Evolutionary conservation across 768 basidiomycete species (phyloP).

Genomic region (Trametes punicea): DNA sequence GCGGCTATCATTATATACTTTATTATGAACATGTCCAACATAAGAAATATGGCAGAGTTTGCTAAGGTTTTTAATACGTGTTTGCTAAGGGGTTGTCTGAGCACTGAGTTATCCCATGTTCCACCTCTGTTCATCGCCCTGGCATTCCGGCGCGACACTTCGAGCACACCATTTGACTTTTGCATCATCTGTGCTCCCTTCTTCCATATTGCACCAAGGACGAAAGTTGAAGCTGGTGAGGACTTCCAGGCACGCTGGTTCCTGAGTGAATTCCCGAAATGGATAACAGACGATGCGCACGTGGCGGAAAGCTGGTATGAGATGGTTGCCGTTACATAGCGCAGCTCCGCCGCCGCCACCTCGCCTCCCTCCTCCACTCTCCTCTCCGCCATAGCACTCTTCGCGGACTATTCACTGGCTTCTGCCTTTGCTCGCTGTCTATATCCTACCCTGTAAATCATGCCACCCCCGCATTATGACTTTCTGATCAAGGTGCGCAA

Average conservation of each 20-base stretch:
- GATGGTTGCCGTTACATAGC: slow-evolving; percentile 16
- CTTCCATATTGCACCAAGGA: too few relatives aligned
- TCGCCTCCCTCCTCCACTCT: neutral
- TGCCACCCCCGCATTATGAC: slow-evolving; percentile 96
- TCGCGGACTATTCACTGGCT: neutral
- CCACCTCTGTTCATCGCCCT: too few relatives aligned
- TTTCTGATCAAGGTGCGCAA: slow-evolving; percentile 83
- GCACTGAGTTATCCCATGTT: too few relatives aligned
- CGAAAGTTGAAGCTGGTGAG: too few relatives aligned
- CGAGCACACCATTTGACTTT: too few relatives aligned
- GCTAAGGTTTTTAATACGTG: too few relatives aligned
- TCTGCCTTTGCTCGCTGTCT: neutral
- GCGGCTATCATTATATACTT: neutral
- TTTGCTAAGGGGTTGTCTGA: neutral
- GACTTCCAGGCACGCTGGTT: too few relatives aligned
- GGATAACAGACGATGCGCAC: neutral
- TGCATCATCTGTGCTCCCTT: too few relatives aligned
- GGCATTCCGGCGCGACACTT: too few relatives aligned
- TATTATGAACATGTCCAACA: too few relatives aligned
- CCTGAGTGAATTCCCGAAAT: neutral
- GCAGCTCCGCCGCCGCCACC: slow-evolving; percentile 17
- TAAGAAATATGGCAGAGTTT: too few relatives aligned
- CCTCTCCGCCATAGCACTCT: neutral
- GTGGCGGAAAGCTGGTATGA: slow-evolving; percentile 9
- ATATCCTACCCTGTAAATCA: slow-evolving; percentile 29